A percentile compares a stretch with the other conserved stretches of the same genome.
Conservation (phyloP, 306 rosid species). For the Glycine tomentella region DNA sequence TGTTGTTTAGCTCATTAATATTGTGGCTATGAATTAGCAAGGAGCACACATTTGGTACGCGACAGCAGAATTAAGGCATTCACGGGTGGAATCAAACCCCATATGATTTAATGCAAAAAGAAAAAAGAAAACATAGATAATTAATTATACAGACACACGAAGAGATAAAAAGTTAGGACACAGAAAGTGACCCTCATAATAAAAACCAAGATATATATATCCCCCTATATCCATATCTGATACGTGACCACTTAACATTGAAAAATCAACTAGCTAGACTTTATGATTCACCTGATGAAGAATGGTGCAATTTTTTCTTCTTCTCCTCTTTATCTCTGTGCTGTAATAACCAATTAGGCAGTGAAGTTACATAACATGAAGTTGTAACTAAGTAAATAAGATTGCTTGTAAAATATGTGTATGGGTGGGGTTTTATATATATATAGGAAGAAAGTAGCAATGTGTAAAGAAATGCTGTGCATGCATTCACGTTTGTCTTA, state of each 20-base stretch:
- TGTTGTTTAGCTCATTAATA: constrained; percentile 34
- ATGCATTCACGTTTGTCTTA: constrained; percentile 53
- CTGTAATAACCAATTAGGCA: constrained; percentile 13
- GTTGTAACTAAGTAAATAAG: neutral
- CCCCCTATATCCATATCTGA: neutral
- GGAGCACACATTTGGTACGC: constrained; percentile 15
- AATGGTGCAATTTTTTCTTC: neutral
- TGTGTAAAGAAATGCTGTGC: constrained; percentile 12
- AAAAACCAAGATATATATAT: neutral
- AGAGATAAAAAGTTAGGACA: constrained; percentile 1
- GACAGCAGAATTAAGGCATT: constrained; percentile 45
- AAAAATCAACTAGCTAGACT: neutral
- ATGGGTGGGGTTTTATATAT: too few species aligned
- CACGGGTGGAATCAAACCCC: constrained; percentile 49
- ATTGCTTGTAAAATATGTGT: neutral
- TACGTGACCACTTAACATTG: neutral
- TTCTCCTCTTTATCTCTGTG: neutral
- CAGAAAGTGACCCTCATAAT: constrained; percentile 34
- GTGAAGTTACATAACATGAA: neutral
- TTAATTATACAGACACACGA: neutral
- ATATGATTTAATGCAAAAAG: constrained; percentile 38
- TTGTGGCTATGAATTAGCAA: constrained; percentile 34
- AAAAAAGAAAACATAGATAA: neutral
- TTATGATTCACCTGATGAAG: constrained; percentile 46
- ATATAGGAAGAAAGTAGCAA: neutral